Evolutionary conservation across 1,284 basidiomycete genomes (phyloP).

Genomic region (Puccinia polysora): DNA sequence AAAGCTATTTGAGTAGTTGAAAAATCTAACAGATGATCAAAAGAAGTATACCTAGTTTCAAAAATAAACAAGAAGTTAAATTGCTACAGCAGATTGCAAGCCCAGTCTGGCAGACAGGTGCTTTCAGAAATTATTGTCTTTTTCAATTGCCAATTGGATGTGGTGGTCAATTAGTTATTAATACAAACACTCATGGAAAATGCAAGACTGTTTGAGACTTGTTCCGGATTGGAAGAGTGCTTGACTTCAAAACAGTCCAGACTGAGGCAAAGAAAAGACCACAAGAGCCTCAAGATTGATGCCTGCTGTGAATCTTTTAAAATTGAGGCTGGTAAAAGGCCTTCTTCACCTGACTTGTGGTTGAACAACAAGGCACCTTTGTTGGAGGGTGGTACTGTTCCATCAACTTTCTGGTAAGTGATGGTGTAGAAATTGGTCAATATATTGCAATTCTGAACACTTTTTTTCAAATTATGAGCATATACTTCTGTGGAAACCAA

Average conservation of each 20-base stretch:
- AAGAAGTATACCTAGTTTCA: conserved; percentile 12
- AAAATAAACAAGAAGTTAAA: conserved; percentile 22
- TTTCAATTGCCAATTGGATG: conserved; percentile 89
- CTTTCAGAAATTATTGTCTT: conserved; percentile 98
- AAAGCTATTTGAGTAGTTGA: no score
- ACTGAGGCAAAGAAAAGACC: conserved; percentile 73
- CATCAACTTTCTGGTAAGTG: conserved; percentile 84
- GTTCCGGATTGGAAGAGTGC: conserved; percentile 44
- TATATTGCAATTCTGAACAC: conserved; percentile 58
- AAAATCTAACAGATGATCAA: no score
- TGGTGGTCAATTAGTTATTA: conserved; percentile 96
- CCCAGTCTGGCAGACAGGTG: conserved; percentile 93
- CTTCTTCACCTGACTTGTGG: no score
- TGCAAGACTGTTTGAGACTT: conserved; percentile 47
- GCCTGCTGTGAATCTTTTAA: conserved; percentile 76
- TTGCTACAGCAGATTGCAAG: conserved; percentile 81
- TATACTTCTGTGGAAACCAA: conserved; percentile 95
- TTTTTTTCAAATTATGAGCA: conserved; percentile 61
- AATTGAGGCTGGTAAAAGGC: conserved; percentile 64
- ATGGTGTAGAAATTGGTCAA: conserved; percentile 86
- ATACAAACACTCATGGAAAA: conserved; percentile 73
- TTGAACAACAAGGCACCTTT: conserved; percentile 49
- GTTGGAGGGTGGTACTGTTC: conserved; percentile 61
- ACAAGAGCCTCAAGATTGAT: conserved; percentile 81
- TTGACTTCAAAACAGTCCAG: conserved; percentile 61